Conservation (phyloP, 2,329 filamentous ascomycete genomes). For the Lecanoromycetidae sp. region DNA sequence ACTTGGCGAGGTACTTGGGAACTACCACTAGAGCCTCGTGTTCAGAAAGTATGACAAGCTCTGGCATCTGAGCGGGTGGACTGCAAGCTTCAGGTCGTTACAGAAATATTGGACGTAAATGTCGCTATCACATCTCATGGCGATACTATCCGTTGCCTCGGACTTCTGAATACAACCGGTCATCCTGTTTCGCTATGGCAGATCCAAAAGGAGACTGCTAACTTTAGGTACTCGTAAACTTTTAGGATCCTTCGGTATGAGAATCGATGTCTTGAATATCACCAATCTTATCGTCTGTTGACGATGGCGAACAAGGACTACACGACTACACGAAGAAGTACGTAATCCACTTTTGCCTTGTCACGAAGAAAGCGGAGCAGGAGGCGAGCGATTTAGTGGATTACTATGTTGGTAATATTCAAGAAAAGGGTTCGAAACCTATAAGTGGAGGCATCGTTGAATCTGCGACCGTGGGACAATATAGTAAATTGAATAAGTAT, state of each 20-base stretch:
- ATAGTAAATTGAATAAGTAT: too few relatives aligned
- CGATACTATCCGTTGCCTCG: slow-evolving; percentile 11
- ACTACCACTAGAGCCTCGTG: slow-evolving; percentile 11
- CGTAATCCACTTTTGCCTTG: too few relatives aligned
- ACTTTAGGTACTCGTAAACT: slow-evolving; percentile 8
- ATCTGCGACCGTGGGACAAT: too few relatives aligned
- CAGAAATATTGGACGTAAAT: slow-evolving; percentile 15
- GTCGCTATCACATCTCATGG: slow-evolving; percentile 13
- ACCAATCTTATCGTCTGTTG: too few relatives aligned
- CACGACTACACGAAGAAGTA: too few relatives aligned
- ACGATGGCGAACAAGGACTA: too few relatives aligned
- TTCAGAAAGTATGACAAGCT: slow-evolving; percentile 13
- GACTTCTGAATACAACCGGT: slow-evolving; percentile 14
- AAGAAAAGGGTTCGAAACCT: too few relatives aligned
- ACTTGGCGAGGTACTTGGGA: slow-evolving; percentile 24
- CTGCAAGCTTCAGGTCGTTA: slow-evolving; percentile 15
- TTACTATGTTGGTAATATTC: too few relatives aligned
- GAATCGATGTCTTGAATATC: slow-evolving; percentile 8
- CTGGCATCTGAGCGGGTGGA: slow-evolving; percentile 14
- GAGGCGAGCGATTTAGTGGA: too few relatives aligned
- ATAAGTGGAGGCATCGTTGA: too few relatives aligned
- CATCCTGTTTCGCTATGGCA: slow-evolving; percentile 15
- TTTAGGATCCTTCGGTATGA: slow-evolving; percentile 10
- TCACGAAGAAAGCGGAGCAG: too few relatives aligned
- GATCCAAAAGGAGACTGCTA: slow-evolving; percentile 15